phyloP scores from a whole-genome alignment of 352 stramenopile species.

The Lagenidium sp. region DNA sequence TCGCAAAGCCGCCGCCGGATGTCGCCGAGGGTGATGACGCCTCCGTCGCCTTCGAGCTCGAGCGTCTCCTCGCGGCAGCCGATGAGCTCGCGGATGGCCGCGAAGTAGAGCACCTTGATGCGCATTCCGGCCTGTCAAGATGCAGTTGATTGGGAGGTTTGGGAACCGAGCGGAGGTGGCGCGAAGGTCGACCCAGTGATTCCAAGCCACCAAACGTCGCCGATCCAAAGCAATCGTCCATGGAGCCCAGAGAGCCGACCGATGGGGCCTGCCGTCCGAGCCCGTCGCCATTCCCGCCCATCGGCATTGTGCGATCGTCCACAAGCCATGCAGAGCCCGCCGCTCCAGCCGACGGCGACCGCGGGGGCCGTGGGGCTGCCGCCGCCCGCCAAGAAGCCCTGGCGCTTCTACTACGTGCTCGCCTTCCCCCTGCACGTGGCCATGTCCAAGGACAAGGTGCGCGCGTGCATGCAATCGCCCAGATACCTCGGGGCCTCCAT shows the following conservation, averaged over 20 bases:
- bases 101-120: slow-evolving; percentile 84
- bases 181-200: slow-evolving; percentile 19
- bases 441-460: slow-evolving; percentile 33
- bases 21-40: slow-evolving; percentile 22
- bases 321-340: too few species aligned
- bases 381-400: slow-evolving; percentile 34
- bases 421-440: slow-evolving; percentile 28
- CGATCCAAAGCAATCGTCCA: slow-evolving; percentile 10
- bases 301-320: too few species aligned
- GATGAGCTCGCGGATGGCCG: slow-evolving; percentile 58
- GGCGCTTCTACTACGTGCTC: slow-evolving; percentile 64
- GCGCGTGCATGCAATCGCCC: too few species aligned
- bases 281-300: too few species aligned
- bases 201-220: slow-evolving; percentile 11
- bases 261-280: not conserved
- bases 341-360: too few species aligned
- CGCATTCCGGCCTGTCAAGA: too few species aligned
- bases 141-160: too few species aligned
- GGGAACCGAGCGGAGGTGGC: too few species aligned
- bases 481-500: too few species aligned
- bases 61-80: slow-evolving; percentile 61
- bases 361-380: slow-evolving; percentile 3
- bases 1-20: slow-evolving; percentile 33
- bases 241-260: not conserved
- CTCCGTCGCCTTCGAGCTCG: slow-evolving; percentile 5